Percentiles rank a stretch among this genome's conserved stretches.
These are phyloP conservation scores for Oleoguttula mirabilis DNA, from an alignment of 495 filamentous ascomycete genomes.

Conservation along the genomic window DNA sequence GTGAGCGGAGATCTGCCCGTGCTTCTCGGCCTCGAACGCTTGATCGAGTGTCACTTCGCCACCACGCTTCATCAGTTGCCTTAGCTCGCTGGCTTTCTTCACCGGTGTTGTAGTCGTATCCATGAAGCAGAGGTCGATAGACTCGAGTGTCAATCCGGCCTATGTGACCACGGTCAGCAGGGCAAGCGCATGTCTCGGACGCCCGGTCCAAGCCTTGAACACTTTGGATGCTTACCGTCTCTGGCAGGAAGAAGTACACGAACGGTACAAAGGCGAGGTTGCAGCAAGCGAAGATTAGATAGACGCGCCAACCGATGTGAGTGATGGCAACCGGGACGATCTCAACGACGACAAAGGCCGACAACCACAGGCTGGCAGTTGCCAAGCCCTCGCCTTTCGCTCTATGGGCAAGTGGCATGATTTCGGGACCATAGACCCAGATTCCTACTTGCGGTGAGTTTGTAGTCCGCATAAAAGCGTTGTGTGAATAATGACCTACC, in stretches of 20 bases:
- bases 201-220: no score
- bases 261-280: background rate
- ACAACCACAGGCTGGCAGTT: background rate
- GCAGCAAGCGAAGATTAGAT: conserved; percentile 24
- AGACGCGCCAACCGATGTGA: conserved; percentile 26
- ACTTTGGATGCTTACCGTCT: no score
- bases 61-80: background rate
- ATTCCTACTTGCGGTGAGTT: no score
- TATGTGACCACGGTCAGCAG: no score
- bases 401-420: background rate
- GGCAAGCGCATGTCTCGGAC: no score
- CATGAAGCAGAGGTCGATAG: background rate
- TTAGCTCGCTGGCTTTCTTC: background rate
- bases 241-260: conserved; percentile 9
- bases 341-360: conserved; percentile 17
- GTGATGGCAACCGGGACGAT: conserved; percentile 24
- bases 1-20: background rate
- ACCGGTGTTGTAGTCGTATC: background rate
- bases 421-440: conserved; percentile 3
- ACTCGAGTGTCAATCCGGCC: background rate
- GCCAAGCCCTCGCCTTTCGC: background rate
- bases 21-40: background rate
- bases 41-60: background rate
- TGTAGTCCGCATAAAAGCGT: no score
- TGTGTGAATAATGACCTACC: no score